Conservation (phyloP, 495 filamentous ascomycete species). For the Penicillium salamii region DNA sequence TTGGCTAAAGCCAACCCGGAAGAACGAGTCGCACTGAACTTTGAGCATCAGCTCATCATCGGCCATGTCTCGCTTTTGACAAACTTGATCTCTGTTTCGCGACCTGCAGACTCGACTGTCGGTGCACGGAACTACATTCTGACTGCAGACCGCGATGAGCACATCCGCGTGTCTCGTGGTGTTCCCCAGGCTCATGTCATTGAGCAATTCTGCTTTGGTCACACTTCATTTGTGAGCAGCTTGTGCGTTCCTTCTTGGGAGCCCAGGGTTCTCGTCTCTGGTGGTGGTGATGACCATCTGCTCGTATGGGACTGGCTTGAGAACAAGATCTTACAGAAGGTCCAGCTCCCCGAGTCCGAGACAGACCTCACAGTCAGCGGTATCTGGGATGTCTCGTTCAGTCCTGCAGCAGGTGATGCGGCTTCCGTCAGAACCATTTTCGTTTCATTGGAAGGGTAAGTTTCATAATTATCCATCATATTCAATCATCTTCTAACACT, state of each 20-base stretch:
- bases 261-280: constrained; percentile 68
- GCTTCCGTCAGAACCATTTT: constrained; percentile 39
- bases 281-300: constrained; percentile 77
- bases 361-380: constrained; percentile 31
- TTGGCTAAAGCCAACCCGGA: constrained; percentile 29
- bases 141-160: constrained; percentile 92
- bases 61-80: constrained; percentile 95
- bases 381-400: constrained; percentile 35
- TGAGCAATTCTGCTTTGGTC: constrained; percentile 84
- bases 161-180: constrained; percentile 86
- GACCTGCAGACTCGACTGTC: constrained; percentile 22
- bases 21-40: constrained; percentile 48
- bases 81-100: constrained; percentile 55
- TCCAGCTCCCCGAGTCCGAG: constrained; percentile 29
- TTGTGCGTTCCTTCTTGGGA: constrained; percentile 60
- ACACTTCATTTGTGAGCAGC: constrained; percentile 74
- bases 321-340: constrained; percentile 50
- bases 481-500: constrained; percentile 5
- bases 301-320: constrained; percentile 79
- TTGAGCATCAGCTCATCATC: constrained; percentile 72
- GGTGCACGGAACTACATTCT: constrained; percentile 65
- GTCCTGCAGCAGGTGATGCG: constrained; percentile 3
- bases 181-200: constrained; percentile 83
- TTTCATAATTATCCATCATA: background rate
- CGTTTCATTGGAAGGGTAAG: constrained; percentile 70